A percentile compares a stretch with the other conserved stretches of the same genome.
phyloP scores from a whole-genome alignment of 352 stramenopile genomes.

The Globisporangium cystogenes region DNA sequence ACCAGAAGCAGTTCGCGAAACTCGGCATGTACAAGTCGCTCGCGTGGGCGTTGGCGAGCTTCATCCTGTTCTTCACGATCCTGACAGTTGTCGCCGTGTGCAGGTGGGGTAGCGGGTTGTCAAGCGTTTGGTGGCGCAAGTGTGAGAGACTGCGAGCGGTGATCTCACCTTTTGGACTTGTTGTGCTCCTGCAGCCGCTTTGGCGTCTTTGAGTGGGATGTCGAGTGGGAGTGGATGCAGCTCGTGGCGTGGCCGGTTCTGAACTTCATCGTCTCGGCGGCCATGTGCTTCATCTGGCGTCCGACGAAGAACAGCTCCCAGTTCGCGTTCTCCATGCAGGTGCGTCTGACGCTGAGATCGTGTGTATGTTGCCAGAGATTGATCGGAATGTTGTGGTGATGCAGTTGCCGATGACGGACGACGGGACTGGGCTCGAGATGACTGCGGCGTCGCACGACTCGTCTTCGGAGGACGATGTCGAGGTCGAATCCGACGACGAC shows the following conservation, averaged over 20 bases:
- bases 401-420: constrained; percentile 69
- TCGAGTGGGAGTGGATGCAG: constrained; percentile 90
- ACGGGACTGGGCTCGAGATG: constrained; percentile 55
- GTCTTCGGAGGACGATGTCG: constrained; percentile 49
- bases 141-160: not conserved
- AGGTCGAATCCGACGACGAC: constrained; percentile 69
- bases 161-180: not conserved
- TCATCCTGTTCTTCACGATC: constrained; percentile 86
- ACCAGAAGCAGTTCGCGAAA: constrained; percentile 90
- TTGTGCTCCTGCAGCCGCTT: constrained; percentile 32
- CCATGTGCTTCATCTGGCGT: constrained; percentile 89
- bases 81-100: constrained; percentile 82
- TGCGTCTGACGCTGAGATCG: constrained; percentile 16
- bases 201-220: constrained; percentile 86
- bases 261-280: constrained; percentile 87
- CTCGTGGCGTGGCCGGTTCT: constrained; percentile 89
- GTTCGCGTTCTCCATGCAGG: constrained; percentile 83
- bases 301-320: constrained; percentile 82
- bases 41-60: constrained; percentile 69
- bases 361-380: not conserved
- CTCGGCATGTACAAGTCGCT: constrained; percentile 85
- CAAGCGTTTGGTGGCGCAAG: not conserved
- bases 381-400: not conserved
- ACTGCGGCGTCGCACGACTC: constrained; percentile 44
- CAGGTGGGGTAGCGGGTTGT: constrained; percentile 12